These are phyloP conservation scores for Catharanthus roseus DNA, from an alignment of 257 asterid genomes.

Conservation along the genomic window DNA sequence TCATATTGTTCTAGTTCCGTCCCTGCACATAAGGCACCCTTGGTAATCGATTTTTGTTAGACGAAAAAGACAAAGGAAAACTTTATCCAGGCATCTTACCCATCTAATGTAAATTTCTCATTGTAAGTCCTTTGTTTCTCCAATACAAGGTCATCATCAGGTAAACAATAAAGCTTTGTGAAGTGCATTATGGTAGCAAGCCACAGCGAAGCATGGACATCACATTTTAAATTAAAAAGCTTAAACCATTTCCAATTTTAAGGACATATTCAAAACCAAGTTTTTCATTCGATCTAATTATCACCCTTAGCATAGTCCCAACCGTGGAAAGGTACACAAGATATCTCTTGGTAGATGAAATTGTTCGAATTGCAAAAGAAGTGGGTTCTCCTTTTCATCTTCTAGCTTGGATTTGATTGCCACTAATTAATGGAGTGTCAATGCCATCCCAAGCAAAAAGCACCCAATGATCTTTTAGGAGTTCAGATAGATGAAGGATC, in stretches of 20 bases:
- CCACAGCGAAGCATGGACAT: slow-evolving; percentile 51
- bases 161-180: slow-evolving; percentile 58
- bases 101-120: slow-evolving; percentile 43
- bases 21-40: too few relatives aligned
- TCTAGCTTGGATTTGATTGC: slow-evolving; percentile 50
- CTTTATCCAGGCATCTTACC: slow-evolving; percentile 58
- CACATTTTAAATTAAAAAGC: slow-evolving; percentile 44
- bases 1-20: too few relatives aligned
- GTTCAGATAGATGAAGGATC: slow-evolving; percentile 60
- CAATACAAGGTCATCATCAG: slow-evolving; percentile 44
- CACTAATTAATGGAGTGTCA: slow-evolving; percentile 62
- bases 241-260: slow-evolving; percentile 65
- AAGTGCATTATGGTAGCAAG: slow-evolving; percentile 56
- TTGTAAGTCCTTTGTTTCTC: slow-evolving; percentile 48
- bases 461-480: slow-evolving; percentile 49
- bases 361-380: slow-evolving; percentile 56
- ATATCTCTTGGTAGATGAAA: slow-evolving; percentile 54
- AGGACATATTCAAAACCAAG: slow-evolving; percentile 42
- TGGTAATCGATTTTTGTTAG: too few relatives aligned
- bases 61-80: slow-evolving; percentile 59
- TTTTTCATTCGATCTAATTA: slow-evolving; percentile 35
- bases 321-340: slow-evolving; percentile 57
- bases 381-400: slow-evolving; percentile 56
- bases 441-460: slow-evolving; percentile 91
- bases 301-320: slow-evolving; percentile 76